phyloP scores from a whole-genome alignment of 345 rosid species.

The Bruguiera parviflora region DNA sequence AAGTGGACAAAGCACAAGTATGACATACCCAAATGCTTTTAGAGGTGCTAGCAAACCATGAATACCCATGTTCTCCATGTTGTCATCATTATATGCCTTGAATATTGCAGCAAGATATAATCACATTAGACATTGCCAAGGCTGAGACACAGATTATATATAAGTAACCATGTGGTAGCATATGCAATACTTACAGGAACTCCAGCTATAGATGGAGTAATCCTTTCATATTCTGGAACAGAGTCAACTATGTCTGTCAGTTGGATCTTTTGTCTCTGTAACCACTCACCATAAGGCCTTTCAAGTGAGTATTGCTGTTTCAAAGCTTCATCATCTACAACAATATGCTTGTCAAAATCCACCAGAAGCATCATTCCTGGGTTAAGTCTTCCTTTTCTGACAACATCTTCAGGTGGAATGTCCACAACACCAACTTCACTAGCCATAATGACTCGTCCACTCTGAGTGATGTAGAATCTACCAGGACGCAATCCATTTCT shows the following conservation, averaged over 20 bases:
- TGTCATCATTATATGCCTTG: slow-evolving; percentile 68
- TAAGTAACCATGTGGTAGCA: background rate
- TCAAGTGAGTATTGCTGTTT: slow-evolving; percentile 88
- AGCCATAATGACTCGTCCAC: slow-evolving; percentile 96
- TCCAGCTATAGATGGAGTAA: slow-evolving; percentile 67
- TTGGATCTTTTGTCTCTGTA: slow-evolving; percentile 77
- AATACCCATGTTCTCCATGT: slow-evolving; percentile 83
- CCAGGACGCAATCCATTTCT: slow-evolving; percentile 99
- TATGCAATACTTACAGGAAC: slow-evolving; percentile 45
- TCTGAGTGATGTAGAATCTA: slow-evolving; percentile 79
- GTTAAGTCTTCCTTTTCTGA: slow-evolving; percentile 93
- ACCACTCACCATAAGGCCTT: slow-evolving; percentile 95
- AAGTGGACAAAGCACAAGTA: background rate
- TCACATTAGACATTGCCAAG: slow-evolving; percentile 5
- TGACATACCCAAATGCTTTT: slow-evolving; percentile 90
- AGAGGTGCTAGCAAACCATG: slow-evolving; percentile 84
- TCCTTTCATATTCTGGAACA: slow-evolving; percentile 55
- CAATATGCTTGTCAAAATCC: slow-evolving; percentile 88
- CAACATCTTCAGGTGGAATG: slow-evolving; percentile 87
- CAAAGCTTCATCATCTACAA: slow-evolving; percentile 93
- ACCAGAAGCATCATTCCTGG: slow-evolving; percentile 99
- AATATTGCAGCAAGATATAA: slow-evolving; percentile 10
- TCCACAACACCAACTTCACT: slow-evolving; percentile 99
- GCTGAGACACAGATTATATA: background rate
- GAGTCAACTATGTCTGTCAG: slow-evolving; percentile 71